A percentile compares a stretch with the other conserved stretches of the same genome.
These are phyloP conservation scores for Neoboletus subvelutipes DNA, from an alignment of 768 basidiomycete species.

Conservation along the genomic window DNA sequence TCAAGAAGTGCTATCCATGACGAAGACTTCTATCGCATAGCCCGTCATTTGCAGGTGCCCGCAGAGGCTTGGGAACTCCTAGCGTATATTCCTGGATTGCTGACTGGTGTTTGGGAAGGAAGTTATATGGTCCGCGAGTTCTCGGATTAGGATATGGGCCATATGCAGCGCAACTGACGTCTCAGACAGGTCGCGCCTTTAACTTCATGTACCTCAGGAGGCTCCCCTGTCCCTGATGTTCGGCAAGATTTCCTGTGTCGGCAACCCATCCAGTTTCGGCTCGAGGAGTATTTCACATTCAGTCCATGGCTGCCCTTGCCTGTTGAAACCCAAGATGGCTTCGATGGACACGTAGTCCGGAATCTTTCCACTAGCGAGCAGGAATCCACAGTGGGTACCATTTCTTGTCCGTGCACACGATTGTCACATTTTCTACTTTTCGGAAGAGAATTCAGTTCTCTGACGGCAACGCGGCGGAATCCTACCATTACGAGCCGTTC, in stretches of 20 bases:
- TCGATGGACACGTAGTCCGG: conserved; percentile 26
- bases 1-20: conserved; percentile 35
- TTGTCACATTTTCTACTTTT: conserved; percentile 19
- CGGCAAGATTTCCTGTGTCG: conserved; percentile 41
- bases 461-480: conserved; percentile 26
- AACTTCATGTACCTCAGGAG: conserved; percentile 16
- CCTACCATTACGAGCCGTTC: conserved; percentile 33
- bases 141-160: conserved; percentile 14
- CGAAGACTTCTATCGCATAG: conserved; percentile 40
- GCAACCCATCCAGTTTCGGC: conserved; percentile 49
- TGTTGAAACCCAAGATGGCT: conserved; percentile 17
- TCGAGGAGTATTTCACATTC: conserved; percentile 46
- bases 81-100: conserved; percentile 42
- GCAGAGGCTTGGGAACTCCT: conserved; percentile 27
- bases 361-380: conserved; percentile 20
- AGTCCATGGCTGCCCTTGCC: conserved; percentile 38
- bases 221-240: conserved; percentile 7
- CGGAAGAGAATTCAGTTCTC: conserved; percentile 26
- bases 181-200: conserved; percentile 28
- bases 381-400: conserved; percentile 26
- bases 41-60: conserved; percentile 14
- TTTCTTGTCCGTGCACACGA: conserved; percentile 10
- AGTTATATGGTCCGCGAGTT: conserved; percentile 49
- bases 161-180: conserved; percentile 16
- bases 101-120: conserved; percentile 63